Percentiles rank a stretch among this genome's conserved stretches.
Evolutionary conservation across 2,329 filamentous ascomycete species (phyloP).

Genomic region (Cordyceps cateniannulata): DNA sequence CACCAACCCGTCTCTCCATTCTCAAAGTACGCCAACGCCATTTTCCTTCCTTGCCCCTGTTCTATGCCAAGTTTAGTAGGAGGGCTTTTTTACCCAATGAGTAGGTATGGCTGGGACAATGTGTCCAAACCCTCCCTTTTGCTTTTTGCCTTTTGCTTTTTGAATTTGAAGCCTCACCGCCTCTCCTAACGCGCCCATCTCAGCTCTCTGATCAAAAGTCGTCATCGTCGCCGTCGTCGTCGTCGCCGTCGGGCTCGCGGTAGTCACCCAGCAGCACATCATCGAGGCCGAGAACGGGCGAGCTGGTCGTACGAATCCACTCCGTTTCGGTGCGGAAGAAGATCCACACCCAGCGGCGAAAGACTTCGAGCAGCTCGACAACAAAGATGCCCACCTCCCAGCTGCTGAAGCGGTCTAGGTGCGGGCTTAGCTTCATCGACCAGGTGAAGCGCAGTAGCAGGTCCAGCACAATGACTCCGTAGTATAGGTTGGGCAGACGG

Average conservation of each 20-base stretch:
- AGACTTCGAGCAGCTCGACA: slow-evolving; percentile 79
- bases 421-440: slow-evolving; percentile 78
- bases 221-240: slow-evolving; percentile 20
- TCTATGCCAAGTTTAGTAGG: background rate
- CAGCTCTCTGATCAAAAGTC: background rate
- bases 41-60: background rate
- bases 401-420: slow-evolving; percentile 77
- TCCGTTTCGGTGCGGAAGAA: slow-evolving; percentile 95
- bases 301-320: slow-evolving; percentile 60
- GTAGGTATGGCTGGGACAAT: too few species aligned
- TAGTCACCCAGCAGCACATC: slow-evolving; percentile 73
- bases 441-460: slow-evolving; percentile 81
- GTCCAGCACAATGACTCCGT: slow-evolving; percentile 71
- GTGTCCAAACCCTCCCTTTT: background rate
- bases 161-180: background rate
- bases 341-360: slow-evolving; percentile 91
- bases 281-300: slow-evolving; percentile 49
- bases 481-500: slow-evolving; percentile 69
- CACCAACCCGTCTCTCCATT: background rate
- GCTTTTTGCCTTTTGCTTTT: too few species aligned
- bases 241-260: slow-evolving; percentile 49
- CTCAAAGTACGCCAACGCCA: background rate
- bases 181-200: background rate
- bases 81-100: background rate
- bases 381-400: slow-evolving; percentile 84